Percentiles rank a stretch among this genome's conserved stretches.
Evolutionary conservation across 2,329 filamentous ascomycete genomes (phyloP).

Genomic region (Epicoccum nigrum): DNA sequence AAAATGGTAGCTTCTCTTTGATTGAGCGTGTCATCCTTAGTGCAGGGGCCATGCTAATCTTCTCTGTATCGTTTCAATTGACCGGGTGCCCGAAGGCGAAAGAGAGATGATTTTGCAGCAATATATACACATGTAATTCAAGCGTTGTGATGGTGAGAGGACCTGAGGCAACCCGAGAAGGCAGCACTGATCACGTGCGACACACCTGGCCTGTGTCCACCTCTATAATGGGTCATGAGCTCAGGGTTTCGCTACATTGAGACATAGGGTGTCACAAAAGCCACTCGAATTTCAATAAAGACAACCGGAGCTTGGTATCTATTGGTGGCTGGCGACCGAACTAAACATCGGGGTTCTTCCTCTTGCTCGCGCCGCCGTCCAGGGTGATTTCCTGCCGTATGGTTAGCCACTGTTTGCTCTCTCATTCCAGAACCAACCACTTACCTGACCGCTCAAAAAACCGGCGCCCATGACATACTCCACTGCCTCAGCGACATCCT

Average conservation of each 20-base stretch:
- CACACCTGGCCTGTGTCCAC: background rate
- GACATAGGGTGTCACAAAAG: too few species aligned
- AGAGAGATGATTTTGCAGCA: background rate
- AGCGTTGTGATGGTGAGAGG: too few species aligned
- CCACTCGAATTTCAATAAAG: too few species aligned
- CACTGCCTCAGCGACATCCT: conserved; percentile 53
- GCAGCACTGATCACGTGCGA: conserved; percentile 6
- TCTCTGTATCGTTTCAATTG: conserved; percentile 45
- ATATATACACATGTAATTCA: too few species aligned
- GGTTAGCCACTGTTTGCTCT: background rate
- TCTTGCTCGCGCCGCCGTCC: conserved; percentile 30
- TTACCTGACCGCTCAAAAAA: conserved; percentile 48
- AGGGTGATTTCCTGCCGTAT: conserved; percentile 24
- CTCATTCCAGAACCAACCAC: conserved; percentile 28
- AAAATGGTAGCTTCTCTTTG: too few species aligned
- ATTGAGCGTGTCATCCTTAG: conserved; percentile 82
- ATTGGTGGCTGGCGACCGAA: background rate
- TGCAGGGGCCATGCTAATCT: conserved; percentile 64
- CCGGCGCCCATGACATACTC: conserved; percentile 50
- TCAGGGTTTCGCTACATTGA: background rate
- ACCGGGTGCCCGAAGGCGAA: conserved; percentile 12
- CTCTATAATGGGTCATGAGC: background rate
- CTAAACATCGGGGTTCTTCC: conserved; percentile 29
- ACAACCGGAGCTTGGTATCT: too few species aligned
- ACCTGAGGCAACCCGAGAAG: too few species aligned